Evolutionary conservation across 202 grass and related monocot species (phyloP).

Genomic region (Brachypodium distachyon): DNA sequence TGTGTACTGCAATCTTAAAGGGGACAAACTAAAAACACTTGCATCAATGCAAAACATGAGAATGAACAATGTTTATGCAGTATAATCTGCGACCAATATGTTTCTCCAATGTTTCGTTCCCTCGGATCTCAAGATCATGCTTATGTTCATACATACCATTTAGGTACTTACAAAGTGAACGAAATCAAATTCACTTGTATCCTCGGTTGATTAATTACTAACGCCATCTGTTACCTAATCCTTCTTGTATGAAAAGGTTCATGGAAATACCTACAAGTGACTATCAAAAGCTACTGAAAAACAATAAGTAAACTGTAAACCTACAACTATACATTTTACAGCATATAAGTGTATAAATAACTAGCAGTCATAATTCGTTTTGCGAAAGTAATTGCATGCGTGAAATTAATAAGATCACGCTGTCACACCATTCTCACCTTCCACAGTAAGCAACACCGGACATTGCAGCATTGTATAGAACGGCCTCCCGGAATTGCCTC

Average conservation of each 20-base stretch:
- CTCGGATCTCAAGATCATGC: not conserved
- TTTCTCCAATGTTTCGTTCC: not conserved
- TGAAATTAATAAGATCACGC: not conserved
- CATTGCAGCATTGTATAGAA: conserved; percentile 65
- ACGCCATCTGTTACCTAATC: not conserved
- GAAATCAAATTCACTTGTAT: not conserved
- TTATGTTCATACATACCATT: not conserved
- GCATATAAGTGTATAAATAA: not conserved
- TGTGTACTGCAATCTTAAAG: not conserved
- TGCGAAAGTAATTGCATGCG: not conserved
- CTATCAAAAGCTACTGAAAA: no score
- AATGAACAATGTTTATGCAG: not conserved
- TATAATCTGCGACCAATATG: not conserved
- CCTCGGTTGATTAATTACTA: not conserved
- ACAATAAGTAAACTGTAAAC: not conserved
- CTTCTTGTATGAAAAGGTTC: not conserved
- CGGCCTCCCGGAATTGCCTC: conserved; percentile 35
- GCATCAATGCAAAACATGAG: not conserved
- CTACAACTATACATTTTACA: not conserved
- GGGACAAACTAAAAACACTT: not conserved
- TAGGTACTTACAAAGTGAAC: not conserved
- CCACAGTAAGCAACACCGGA: conserved; percentile 37
- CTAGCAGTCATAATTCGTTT: not conserved
- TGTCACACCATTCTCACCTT: conserved; percentile 33
- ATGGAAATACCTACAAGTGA: no score